Base-by-base conservation (phyloP, 2,329 filamentous ascomycete genomes). In the Botrytis pseudocinerea region DNA sequence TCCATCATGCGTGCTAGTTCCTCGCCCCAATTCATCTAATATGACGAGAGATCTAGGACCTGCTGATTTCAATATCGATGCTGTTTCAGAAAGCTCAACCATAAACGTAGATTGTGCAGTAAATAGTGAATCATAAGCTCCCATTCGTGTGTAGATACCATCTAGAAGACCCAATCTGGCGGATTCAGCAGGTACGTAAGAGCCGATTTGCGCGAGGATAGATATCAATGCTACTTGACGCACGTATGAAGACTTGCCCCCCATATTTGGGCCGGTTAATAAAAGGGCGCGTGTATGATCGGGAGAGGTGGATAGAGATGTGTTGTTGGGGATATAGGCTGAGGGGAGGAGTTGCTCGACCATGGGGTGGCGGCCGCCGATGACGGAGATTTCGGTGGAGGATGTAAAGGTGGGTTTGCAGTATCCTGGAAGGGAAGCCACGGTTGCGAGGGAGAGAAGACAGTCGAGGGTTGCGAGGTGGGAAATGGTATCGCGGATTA, bases 181-280 rank as follows among this genome's bases (percentile, higher is more conserved):
- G 3, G 89, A 86, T 42, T 87, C 86, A 35, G 95, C 95, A 2
- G 96, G 96, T 0, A 99, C 94, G 82, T 95, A 99, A 54, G 93
- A 97, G 69, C 96, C 96, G 76, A 98, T 92, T 81, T 99, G 96
- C 12, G 94, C 94, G 85, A 99, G 95, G 79, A 99, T 95, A 65
- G 92, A 89, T 75, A 98, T 94, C 10, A 99, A 89, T 16, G 96
- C 95, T 62, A 97, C 90, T 77, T 95, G 93, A 70, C 96, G 93
- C 35, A 99, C 95, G 82, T 97, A 99, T 73, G 92, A 96, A n/a
- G 94, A 97, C 81, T 99, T 99, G 73, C 96, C 96, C 79, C 96
- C 96, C 96, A 99, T 99, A 84, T 99, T 99, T 44, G 96, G 96
- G 0, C 96, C 96, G 0, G 96, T 99, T 78, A 99, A 91, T 72